phyloP scores from a whole-genome alignment of 345 rosid species.

The Syzygium oleosum region DNA sequence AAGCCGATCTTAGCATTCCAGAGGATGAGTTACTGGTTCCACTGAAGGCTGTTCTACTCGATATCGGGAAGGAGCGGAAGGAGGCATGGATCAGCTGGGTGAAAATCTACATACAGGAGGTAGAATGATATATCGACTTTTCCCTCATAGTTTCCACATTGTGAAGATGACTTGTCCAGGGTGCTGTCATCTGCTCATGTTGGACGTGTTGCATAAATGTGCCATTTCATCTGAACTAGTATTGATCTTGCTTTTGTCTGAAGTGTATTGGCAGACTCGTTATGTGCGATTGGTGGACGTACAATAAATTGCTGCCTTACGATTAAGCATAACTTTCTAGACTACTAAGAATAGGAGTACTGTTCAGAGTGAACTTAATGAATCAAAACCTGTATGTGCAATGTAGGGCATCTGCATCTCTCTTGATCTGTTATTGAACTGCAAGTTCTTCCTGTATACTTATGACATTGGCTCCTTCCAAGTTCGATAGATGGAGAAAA shows the following conservation, averaged over 20 bases:
- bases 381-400: neutral
- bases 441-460: neutral
- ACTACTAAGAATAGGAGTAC: neutral
- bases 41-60: slow-evolving; percentile 76
- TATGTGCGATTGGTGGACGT: neutral
- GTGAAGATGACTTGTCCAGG: neutral
- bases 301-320: neutral
- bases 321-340: neutral
- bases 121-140: slow-evolving; percentile 8
- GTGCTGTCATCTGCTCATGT: neutral
- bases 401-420: neutral
- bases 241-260: neutral
- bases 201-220: neutral
- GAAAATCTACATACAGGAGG: slow-evolving; percentile 79
- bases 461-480: neutral
- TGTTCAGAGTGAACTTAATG: neutral
- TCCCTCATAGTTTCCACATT: neutral
- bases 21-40: slow-evolving; percentile 65
- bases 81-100: slow-evolving; percentile 95
- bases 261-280: neutral
- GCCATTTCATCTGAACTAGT: neutral
- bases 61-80: slow-evolving; percentile 93
- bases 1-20: slow-evolving; percentile 54
- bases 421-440: neutral
- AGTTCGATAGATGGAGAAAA: neutral